Conservation (phyloP, 345 rosid genomes). For the Kernera saxatilis region DNA sequence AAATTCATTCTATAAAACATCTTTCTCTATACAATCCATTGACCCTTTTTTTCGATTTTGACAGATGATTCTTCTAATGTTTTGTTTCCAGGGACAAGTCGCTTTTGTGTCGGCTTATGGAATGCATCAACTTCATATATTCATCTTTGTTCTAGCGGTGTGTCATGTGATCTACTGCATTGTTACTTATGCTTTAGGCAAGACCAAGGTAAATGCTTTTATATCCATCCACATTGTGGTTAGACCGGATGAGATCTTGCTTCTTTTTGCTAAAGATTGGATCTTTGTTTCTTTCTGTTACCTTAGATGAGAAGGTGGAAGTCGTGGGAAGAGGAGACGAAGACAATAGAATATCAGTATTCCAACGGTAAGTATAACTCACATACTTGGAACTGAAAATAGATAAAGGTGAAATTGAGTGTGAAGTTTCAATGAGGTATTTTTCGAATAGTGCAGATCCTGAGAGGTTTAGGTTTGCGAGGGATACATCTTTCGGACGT, state of each 20-base stretch:
- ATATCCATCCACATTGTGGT: background rate
- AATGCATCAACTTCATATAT: slow-evolving; percentile 83
- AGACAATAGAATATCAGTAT: slow-evolving; percentile 76
- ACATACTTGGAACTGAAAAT: background rate
- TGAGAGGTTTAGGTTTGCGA: slow-evolving; percentile 86
- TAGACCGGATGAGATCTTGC: background rate
- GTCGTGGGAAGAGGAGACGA: slow-evolving; percentile 83
- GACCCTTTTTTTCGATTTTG: background rate
- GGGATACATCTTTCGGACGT: slow-evolving; percentile 92
- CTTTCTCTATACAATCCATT: background rate
- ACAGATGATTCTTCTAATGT: background rate
- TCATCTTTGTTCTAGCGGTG: slow-evolving; percentile 81
- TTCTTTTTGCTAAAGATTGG: background rate
- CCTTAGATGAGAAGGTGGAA: slow-evolving; percentile 85
- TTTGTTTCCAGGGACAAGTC: slow-evolving; percentile 58
- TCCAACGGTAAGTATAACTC: slow-evolving; percentile 42
- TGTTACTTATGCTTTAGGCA: slow-evolving; percentile 65
- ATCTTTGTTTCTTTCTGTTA: background rate
- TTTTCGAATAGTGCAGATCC: slow-evolving; percentile 50
- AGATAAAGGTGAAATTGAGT: background rate
- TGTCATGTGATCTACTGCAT: slow-evolving; percentile 75
- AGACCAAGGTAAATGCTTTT: slow-evolving; percentile 48
- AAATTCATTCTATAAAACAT: background rate
- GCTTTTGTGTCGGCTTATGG: slow-evolving; percentile 79
- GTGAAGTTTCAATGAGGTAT: background rate